Conservation (phyloP, 192 early-diverging fungal species). For the Coemansia sp. region DNA sequence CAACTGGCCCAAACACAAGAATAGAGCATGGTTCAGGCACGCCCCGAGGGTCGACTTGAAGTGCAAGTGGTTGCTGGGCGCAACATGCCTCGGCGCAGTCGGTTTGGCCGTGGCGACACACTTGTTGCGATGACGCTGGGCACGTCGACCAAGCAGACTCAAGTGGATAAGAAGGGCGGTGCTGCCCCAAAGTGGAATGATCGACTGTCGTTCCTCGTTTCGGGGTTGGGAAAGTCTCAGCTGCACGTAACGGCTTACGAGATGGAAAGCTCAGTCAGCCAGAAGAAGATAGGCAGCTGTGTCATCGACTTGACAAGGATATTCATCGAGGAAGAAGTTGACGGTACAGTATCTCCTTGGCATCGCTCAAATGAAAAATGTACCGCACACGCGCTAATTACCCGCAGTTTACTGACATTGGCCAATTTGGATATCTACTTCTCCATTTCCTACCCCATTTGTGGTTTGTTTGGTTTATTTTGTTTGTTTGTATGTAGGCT, state of each 20-base stretch:
- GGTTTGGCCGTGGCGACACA: constrained; percentile 51
- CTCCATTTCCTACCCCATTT: constrained; percentile 5
- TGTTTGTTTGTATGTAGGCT: constrained; percentile 24
- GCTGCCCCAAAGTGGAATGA: constrained; percentile 53
- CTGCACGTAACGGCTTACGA: constrained; percentile 44
- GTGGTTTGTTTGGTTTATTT: constrained; percentile 2
- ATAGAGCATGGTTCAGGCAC: constrained; percentile 10
- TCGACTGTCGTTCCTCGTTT: constrained; percentile 37
- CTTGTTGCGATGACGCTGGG: constrained; percentile 45
- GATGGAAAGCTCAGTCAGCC: constrained; percentile 35
- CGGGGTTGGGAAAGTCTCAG: constrained; percentile 41
- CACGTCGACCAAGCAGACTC: constrained; percentile 44
- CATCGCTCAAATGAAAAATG: not conserved
- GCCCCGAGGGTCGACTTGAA: constrained; percentile 44
- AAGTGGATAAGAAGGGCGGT: constrained; percentile 55
- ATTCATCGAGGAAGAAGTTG: constrained; percentile 52
- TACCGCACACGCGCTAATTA: not conserved
- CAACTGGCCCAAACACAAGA: not conserved
- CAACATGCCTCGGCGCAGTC: constrained; percentile 41
- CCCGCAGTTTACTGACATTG: constrained; percentile 4
- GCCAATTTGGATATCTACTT: not conserved
- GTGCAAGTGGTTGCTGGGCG: constrained; percentile 51
- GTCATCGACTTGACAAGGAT: constrained; percentile 47
- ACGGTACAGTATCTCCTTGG: constrained; percentile 26
- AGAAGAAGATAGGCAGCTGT: constrained; percentile 44